Conservation (phyloP, 768 basidiomycete species). For the Tremella mesenterica region DNA sequence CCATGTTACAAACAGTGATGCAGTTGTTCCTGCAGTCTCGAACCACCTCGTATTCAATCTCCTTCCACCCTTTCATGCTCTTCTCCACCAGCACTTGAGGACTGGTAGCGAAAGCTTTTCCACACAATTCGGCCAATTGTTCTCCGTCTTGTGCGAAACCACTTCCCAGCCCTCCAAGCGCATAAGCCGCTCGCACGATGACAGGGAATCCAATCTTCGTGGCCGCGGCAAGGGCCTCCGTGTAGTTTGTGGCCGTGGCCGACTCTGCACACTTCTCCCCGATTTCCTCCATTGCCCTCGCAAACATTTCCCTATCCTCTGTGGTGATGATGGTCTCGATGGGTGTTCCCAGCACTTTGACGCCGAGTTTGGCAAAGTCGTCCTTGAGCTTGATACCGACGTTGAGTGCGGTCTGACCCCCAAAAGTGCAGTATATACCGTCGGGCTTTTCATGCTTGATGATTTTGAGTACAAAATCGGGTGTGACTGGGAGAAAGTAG, state of each 20-base stretch:
- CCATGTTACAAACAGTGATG: conserved; percentile 99
- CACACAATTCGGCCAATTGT: conserved; percentile 80
- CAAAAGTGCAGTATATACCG: conserved; percentile 97
- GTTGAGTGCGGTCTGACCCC: conserved; percentile 92
- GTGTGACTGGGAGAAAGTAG: conserved; percentile 96
- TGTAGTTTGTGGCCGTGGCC: conserved; percentile 70
- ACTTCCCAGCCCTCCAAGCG: conserved; percentile 87
- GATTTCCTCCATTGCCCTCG: conserved; percentile 86
- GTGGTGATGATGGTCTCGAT: conserved; percentile 96
- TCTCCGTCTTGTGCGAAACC: conserved; percentile 91
- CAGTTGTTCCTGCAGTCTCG: conserved; percentile 96
- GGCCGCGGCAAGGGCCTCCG: conserved; percentile 78
- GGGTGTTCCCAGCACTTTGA: conserved; percentile 88
- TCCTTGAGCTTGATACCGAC: conserved; percentile 98
- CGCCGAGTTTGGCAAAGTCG: conserved; percentile 81
- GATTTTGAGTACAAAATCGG: conserved; percentile 94
- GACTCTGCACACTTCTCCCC: conserved; percentile 92
- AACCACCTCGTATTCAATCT: conserved; percentile 99
- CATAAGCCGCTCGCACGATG: conserved; percentile 93
- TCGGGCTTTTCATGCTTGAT: conserved; percentile 98
- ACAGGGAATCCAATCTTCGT: conserved; percentile 82
- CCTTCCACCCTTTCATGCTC: conserved; percentile 99
- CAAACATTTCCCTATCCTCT: conserved; percentile 91
- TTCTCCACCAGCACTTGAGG: conserved; percentile 98
- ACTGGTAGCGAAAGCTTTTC: conserved; percentile 92